Evolutionary conservation across 805 yeast species (phyloP).

Genomic region (Cyberlindnera americana): DNA sequence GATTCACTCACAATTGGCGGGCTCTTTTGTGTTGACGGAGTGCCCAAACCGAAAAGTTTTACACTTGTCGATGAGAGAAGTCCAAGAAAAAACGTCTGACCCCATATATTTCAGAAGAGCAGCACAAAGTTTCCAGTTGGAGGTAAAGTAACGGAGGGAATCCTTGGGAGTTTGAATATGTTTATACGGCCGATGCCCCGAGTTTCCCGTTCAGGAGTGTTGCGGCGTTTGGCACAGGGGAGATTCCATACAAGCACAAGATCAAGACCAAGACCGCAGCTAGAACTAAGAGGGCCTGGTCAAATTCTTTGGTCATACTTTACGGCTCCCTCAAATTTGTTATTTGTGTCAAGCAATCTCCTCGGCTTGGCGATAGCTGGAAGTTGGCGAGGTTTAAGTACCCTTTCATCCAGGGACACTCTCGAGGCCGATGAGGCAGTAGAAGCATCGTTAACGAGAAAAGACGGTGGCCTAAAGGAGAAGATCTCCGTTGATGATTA

Average conservation of each 20-base stretch:
- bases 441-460: neutral
- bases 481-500: neutral
- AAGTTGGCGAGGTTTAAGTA: slow-evolving; percentile 30
- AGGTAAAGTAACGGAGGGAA: neutral
- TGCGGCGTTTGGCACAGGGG: neutral
- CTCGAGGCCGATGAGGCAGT: no score
- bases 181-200: no score
- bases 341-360: slow-evolving; percentile 36
- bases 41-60: neutral
- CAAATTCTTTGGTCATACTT: slow-evolving; percentile 34
- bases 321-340: slow-evolving; percentile 36
- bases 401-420: slow-evolving; percentile 13
- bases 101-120: no score
- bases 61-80: neutral
- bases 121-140: no score
- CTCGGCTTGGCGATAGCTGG: slow-evolving; percentile 33
- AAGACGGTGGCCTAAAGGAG: neutral
- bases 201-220: no score
- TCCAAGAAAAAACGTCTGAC: neutral
- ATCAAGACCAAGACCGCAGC: slow-evolving; percentile 2
- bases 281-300: slow-evolving; percentile 3
- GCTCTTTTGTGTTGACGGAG: slow-evolving; percentile 2
- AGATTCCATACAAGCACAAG: slow-evolving; percentile 1
- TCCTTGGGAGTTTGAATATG: neutral
- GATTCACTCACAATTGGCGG: neutral